These are phyloP conservation scores for Fusarium pseudocircinatum DNA, from an alignment of 2,329 filamentous ascomycete species.

Conservation along the genomic window DNA sequence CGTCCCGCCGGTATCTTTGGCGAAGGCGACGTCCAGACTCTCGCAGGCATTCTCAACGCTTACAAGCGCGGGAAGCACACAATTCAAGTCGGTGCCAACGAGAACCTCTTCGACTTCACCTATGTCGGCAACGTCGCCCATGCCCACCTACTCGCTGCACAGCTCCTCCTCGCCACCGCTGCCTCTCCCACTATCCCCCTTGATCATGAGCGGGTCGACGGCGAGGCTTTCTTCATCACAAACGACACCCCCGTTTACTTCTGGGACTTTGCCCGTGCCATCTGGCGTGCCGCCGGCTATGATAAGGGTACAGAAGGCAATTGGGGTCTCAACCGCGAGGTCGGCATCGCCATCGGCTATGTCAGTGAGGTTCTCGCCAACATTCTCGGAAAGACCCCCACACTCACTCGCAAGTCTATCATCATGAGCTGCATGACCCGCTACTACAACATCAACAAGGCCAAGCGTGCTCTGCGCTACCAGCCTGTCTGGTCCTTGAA, in stretches of 20 bases:
- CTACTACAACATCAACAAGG: slow-evolving; percentile 82
- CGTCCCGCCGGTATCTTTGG: slow-evolving; percentile 92
- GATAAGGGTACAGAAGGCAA: slow-evolving; percentile 62
- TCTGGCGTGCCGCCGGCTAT: slow-evolving; percentile 74
- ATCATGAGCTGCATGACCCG: slow-evolving; percentile 78
- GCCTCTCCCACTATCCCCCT: slow-evolving; percentile 69
- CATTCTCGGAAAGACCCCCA: slow-evolving; percentile 62
- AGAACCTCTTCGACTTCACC: slow-evolving; percentile 72
- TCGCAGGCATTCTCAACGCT: slow-evolving; percentile 78
- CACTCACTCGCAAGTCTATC: slow-evolving; percentile 68
- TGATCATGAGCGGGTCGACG: slow-evolving; percentile 79
- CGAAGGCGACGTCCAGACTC: slow-evolving; percentile 82
- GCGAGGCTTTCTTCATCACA: slow-evolving; percentile 89
- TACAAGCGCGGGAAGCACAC: slow-evolving; percentile 74
- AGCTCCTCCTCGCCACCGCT: slow-evolving; percentile 71
- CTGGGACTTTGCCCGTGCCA: slow-evolving; percentile 84
- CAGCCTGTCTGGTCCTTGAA: slow-evolving; percentile 71
- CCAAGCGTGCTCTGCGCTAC: slow-evolving; percentile 75
- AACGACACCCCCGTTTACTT: slow-evolving; percentile 91
- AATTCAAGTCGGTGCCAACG: slow-evolving; percentile 80
- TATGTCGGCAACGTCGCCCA: slow-evolving; percentile 74
- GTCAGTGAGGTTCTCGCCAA: slow-evolving; percentile 62
- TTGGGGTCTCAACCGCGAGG: slow-evolving; percentile 62
- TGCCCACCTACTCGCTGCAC: slow-evolving; percentile 83
- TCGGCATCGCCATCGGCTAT: slow-evolving; percentile 63